Base-by-base conservation (phyloP, 495 filamentous ascomycete genomes). In the Aspergillus kassunensis region DNA sequence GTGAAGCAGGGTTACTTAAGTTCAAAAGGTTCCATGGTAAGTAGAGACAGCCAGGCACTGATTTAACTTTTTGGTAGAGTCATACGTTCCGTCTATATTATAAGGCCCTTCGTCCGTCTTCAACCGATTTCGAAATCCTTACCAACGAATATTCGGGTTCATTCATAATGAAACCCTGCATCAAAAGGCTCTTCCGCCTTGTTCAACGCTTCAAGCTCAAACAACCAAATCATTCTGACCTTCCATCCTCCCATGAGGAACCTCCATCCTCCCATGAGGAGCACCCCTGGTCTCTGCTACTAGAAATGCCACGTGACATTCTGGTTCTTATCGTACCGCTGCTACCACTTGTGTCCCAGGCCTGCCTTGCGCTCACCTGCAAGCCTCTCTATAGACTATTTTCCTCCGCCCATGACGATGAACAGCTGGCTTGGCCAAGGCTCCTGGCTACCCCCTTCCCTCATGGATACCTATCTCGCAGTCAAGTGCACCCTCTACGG, bases 321-420 rank as follows among this genome's bases (percentile, higher is more conserved):
- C 10, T 58, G 0, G 16, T 46, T 12, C 16, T 46, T 5, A 58
- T 58, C 8, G 15, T 57, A 7, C 20, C 21, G 2, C 21, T 25
- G 2, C 27, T 58, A 18, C 51, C 46, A 15, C 46, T 51, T 15
- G 16, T 36, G 5, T 45, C 50, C 4, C 44, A 54, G 34, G 45
- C 39, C 21, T 58, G 50, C 33, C 51, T 54, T 8, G 49, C 51
- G 20, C 56, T 58, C 8, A 58, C 37, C 35, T 58, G 56, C 30
- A 58, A 47, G 41, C 13, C 45, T 35, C 41, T 58, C 10, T 54
- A 58, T 30, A 15, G 15, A 21, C 30, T 40, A 7, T 20, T 54
- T 5, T 3, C 39, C 24, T 51, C 12, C 10, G 15, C 46, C 37
- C 35, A 35, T 12, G 6, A 48, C 5, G 24, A 58, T 12, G 24